Evolutionary conservation across 768 basidiomycete species (phyloP), one percentile per base, ranked within the genome.

Genomic region (Udeniomyces megalosporus): DNA sequence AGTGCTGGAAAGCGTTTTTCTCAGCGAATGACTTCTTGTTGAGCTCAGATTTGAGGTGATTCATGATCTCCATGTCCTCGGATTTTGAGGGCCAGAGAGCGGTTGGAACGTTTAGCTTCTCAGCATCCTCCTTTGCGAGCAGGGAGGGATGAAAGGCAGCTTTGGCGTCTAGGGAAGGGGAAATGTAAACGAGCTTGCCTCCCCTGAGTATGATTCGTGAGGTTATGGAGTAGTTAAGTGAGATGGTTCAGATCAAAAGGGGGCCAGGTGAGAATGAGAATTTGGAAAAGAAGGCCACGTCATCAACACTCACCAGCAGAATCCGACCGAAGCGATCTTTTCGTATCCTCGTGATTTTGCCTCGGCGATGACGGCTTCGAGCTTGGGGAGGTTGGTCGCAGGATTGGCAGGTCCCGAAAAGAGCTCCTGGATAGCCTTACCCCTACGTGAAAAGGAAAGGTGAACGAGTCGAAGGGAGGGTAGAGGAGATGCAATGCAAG

Each of bases 41-140:
- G 22, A 65, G 58, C 38, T n/a, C 45, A 11, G 26, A 28, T 44
- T 65, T 47, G 58, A 65, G 46, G 44, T 24, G 15, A 45, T 29
- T 45, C 50, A 65, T 59, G 22, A 65, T 51, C 35, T 59, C 58
- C 31, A 12, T 47, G 51, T 65, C 45, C 52, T 65, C 63, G 44
- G 59, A 44, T 44, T 24, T 57, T 14, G 58, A 60, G 5, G 63
- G 63, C 44, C 32, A 65, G 53, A 65, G 58, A 10, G 58, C 63
- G 8, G 44, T 54, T 8, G 63, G 63, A 28, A 65, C 63, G 29
- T 42, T 54, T 15, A 60, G 14, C 14, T 29, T 26, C 10, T 47
- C 53, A 32, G 51, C 44, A 52, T 65, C 63, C 14, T 54, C 50
- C 14, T 51, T 45, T 34, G 52, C 51, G 58, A 65, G 52, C 15